phyloP scores from a whole-genome alignment of 192 early-diverging fungal species.

The Podila epigama region DNA sequence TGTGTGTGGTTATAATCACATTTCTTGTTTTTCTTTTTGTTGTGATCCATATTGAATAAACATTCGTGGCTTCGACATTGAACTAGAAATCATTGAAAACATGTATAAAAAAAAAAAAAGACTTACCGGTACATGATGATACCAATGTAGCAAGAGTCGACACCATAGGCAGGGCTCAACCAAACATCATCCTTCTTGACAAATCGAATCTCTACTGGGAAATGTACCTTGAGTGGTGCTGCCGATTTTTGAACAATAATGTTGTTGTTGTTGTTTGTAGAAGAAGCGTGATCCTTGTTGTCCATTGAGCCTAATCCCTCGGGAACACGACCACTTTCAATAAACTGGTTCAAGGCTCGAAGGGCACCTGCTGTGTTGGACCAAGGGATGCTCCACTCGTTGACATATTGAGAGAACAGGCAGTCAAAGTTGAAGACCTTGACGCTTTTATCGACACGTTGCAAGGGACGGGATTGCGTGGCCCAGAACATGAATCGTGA shows the following conservation, averaged over 20 bases:
- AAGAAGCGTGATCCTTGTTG: background rate
- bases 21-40: no score
- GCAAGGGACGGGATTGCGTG: constrained; percentile 53
- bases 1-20: no score
- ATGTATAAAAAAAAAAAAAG: no score
- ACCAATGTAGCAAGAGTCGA: constrained; percentile 77
- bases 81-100: no score
- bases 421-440: constrained; percentile 76
- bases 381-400: constrained; percentile 80
- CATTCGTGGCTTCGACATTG: no score
- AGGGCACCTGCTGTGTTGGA: constrained; percentile 64
- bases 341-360: constrained; percentile 58
- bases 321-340: constrained; percentile 48
- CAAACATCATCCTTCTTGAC: constrained; percentile 71
- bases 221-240: constrained; percentile 67
- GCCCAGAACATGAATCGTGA: constrained; percentile 63
- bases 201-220: constrained; percentile 78
- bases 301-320: background rate
- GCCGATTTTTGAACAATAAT: background rate
- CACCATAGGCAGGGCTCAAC: constrained; percentile 72
- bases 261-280: background rate
- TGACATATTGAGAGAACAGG: constrained; percentile 72
- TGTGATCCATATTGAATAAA: no score
- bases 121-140: constrained; percentile 75
- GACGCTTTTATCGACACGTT: constrained; percentile 69